Evolutionary conservation across 306 rosid species (phyloP).

Genomic region (Rosa multiflora): DNA sequence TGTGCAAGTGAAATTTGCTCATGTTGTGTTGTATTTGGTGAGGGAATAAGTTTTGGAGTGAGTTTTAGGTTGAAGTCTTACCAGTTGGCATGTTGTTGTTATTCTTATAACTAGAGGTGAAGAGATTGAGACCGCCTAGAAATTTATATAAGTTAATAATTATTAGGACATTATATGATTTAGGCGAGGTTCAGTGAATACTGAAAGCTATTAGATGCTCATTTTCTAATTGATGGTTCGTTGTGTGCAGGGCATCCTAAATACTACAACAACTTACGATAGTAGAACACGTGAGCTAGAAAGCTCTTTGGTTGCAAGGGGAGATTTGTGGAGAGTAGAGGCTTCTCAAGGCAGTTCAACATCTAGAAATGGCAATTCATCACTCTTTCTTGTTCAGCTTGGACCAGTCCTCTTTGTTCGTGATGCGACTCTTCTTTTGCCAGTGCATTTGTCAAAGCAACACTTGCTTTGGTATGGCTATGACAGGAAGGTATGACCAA

Average conservation of each 20-base stretch:
- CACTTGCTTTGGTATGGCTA: conserved; percentile 98
- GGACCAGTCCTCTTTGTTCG: conserved; percentile 93
- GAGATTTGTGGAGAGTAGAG: conserved; percentile 96
- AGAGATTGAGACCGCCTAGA: not conserved
- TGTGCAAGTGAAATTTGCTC: not conserved
- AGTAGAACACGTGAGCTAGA: conserved; percentile 84
- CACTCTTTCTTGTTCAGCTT: conserved; percentile 92
- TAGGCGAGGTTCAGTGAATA: not conserved
- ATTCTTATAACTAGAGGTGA: not conserved
- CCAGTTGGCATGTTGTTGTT: not conserved
- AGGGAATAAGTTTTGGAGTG: not conserved
- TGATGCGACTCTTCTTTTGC: conserved; percentile 91
- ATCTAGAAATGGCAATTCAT: conserved; percentile 71
- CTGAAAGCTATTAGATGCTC: conserved; percentile 1
- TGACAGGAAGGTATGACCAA: conserved; percentile 76
- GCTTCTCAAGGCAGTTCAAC: conserved; percentile 81
- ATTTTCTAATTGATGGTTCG: conserved; percentile 24
- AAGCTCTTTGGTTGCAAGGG: conserved; percentile 85
- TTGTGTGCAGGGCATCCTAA: conserved; percentile 62
- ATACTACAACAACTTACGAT: conserved; percentile 79
- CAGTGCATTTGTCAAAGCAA: conserved; percentile 92
- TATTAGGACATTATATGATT: not conserved
- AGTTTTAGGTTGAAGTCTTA: not conserved
- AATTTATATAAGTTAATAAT: not conserved
- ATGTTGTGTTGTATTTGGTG: not conserved